Conservation (phyloP, 2,329 filamentous ascomycete genomes). For the Bipolaris sorokiniana region DNA sequence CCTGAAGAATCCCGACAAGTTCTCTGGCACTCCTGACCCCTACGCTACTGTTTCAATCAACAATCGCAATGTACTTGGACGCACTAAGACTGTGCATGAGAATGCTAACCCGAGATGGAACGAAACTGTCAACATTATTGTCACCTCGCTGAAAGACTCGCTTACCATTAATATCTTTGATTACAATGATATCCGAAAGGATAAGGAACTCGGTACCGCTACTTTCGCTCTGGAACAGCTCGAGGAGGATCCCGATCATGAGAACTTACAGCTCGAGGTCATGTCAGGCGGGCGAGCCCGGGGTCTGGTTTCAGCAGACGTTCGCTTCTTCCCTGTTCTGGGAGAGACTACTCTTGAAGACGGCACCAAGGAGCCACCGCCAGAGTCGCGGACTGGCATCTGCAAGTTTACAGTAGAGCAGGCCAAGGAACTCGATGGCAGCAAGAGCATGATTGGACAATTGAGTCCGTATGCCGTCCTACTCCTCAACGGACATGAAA, state of each 20-base stretch:
- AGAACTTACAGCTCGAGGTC: conserved; percentile 85
- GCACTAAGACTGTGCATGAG: conserved; percentile 86
- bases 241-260: conserved; percentile 76
- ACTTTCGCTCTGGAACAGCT: conserved; percentile 85
- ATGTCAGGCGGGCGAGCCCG: conserved; percentile 82
- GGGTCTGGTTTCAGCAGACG: conserved; percentile 78
- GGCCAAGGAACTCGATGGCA: conserved; percentile 92
- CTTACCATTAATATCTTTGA: conserved; percentile 87
- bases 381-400: conserved; percentile 92
- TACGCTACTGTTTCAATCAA: conserved; percentile 88
- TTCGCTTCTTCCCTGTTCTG: conserved; percentile 95
- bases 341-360: conserved; percentile 73
- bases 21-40: conserved; percentile 88
- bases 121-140: conserved; percentile 93
- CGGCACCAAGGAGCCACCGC: conserved; percentile 78
- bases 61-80: conserved; percentile 77
- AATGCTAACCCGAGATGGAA: conserved; percentile 91
- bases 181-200: conserved; percentile 94
- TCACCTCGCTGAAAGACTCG: conserved; percentile 87
- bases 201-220: conserved; percentile 89
- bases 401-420: conserved; percentile 92
- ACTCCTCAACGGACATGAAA: conserved; percentile 88
- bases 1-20: conserved; percentile 94
- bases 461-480: conserved; percentile 91
- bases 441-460: conserved; percentile 87